These are phyloP conservation scores for Setaria italica DNA, from an alignment of 202 grass and related monocot genomes.

Conservation along the genomic window DNA sequence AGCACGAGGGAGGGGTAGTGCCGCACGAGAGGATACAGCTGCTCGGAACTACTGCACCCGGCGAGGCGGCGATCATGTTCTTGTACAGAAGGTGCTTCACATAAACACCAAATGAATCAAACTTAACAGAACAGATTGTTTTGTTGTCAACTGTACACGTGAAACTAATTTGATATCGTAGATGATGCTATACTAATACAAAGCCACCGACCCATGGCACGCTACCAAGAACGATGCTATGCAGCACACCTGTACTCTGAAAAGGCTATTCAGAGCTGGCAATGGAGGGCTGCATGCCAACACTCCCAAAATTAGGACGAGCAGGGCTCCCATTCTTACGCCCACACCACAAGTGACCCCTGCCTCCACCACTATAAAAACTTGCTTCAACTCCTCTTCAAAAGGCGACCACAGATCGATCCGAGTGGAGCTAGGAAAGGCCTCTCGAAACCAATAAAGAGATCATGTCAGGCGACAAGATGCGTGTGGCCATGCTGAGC, in stretches of 20 bases:
- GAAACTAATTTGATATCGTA: no score
- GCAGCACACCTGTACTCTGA: background rate
- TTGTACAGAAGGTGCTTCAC: no score
- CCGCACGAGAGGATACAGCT: no score
- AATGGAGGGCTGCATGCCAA: background rate
- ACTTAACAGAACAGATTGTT: no score
- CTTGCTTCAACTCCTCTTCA: background rate
- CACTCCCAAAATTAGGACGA: background rate
- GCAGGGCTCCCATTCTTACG: background rate
- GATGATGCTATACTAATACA: no score
- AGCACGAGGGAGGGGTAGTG: no score
- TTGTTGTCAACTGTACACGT: no score
- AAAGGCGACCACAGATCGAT: background rate
- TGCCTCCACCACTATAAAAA: background rate
- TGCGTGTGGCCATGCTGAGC: conserved; percentile 13
- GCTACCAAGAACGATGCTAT: no score
- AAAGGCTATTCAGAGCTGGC: background rate
- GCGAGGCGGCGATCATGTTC: no score
- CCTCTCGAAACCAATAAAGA: background rate
- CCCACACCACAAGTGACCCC: background rate
- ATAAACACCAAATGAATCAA: no score
- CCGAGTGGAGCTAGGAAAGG: background rate
- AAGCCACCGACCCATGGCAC: no score
- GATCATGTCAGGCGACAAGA: background rate
- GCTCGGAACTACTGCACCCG: no score